A percentile compares a stretch with the other conserved stretches of the same genome.
Conservation (phyloP, 169 alveolate genomes). For the Cryptosporidium tyzzeri region DNA sequence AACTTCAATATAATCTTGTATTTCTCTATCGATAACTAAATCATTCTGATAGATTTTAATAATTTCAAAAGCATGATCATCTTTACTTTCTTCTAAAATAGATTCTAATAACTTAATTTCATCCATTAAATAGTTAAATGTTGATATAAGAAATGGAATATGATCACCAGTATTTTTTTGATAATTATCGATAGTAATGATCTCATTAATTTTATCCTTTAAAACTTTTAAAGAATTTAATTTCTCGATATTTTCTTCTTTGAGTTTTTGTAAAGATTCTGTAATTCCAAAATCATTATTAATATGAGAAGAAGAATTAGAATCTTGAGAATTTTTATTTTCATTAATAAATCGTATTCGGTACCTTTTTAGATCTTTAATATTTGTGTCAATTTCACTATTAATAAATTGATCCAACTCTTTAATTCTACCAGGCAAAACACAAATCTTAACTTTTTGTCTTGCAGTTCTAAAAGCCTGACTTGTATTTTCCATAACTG, state of each 20-base stretch:
- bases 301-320: background rate
- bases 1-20: slow-evolving; percentile 50
- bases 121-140: slow-evolving; percentile 13
- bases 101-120: slow-evolving; percentile 8
- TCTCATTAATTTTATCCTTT: background rate
- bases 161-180: background rate
- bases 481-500: slow-evolving; percentile 57
- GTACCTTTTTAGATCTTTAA: background rate
- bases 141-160: slow-evolving; percentile 23
- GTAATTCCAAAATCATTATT: background rate
- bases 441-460: slow-evolving; percentile 40
- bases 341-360: slow-evolving; percentile 6
- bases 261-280: background rate
- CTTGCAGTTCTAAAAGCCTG: slow-evolving; percentile 25
- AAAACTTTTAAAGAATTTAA: slow-evolving; percentile 3
- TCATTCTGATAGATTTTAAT: slow-evolving; percentile 44
- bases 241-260: background rate
- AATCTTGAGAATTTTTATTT: background rate
- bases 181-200: background rate
- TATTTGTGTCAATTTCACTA: background rate
- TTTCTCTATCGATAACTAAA: slow-evolving; percentile 15
- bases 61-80: background rate
- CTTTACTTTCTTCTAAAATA: background rate
- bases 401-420: slow-evolving; percentile 4
- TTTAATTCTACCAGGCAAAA: background rate